Conservation (phyloP, 2,329 filamentous ascomycete species). For the Colletotrichum sp. region DNA sequence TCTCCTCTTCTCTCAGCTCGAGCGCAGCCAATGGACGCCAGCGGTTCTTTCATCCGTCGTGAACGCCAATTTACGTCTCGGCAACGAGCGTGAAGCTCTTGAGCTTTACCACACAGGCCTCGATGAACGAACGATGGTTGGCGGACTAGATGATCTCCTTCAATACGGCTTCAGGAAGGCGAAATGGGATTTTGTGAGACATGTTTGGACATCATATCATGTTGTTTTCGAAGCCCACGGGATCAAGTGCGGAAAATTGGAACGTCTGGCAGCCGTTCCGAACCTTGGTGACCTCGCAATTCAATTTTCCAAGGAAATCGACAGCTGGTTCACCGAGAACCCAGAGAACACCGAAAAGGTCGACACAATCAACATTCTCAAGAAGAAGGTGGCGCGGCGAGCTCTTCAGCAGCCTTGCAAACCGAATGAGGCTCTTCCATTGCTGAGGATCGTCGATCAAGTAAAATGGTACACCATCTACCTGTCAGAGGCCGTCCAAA, state of each 20-base stretch:
- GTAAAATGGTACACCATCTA: conserved; percentile 48
- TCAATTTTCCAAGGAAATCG: conserved; percentile 27
- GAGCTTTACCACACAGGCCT: conserved; percentile 44
- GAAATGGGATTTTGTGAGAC: conserved; percentile 40
- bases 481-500: conserved; percentile 36
- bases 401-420: conserved; percentile 37
- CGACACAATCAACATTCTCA: conserved; percentile 27
- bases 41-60: conserved; percentile 44
- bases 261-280: conserved; percentile 29
- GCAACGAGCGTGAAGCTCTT: conserved; percentile 43
- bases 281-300: conserved; percentile 36
- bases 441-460: conserved; percentile 47
- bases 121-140: conserved; percentile 32
- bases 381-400: conserved; percentile 33
- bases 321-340: not conserved
- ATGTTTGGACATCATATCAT: conserved; percentile 42
- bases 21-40: conserved; percentile 42
- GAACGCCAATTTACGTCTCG: conserved; percentile 44
- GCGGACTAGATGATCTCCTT: conserved; percentile 50
- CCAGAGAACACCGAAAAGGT: not conserved
- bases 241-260: conserved; percentile 2
- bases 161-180: conserved; percentile 41
- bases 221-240: conserved; percentile 12
- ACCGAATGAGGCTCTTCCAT: conserved; percentile 35
- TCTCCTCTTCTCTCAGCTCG: conserved; percentile 46